Evolutionary conservation across 352 stramenopile species (phyloP).

Genomic region (Pythium utonaiense): DNA sequence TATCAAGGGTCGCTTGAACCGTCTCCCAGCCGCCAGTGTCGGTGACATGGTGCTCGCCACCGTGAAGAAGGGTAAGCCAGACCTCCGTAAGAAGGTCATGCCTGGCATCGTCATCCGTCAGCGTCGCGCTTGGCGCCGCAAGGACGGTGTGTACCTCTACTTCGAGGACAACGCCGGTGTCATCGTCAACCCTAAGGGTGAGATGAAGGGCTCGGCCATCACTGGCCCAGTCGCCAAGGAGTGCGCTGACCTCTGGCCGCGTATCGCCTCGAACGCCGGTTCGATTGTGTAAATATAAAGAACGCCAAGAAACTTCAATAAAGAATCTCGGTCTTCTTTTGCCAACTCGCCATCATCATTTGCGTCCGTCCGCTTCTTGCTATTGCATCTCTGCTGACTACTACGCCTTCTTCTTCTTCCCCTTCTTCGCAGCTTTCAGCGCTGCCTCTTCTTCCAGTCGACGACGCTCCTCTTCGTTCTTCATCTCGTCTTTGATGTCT

Average conservation of each 20-base stretch:
- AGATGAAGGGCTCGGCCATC: constrained; percentile 99
- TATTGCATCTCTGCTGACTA: background rate
- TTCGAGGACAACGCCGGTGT: constrained; percentile 99
- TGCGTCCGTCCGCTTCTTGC: background rate
- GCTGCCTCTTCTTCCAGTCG: constrained; percentile 65
- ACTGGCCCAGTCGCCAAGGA: constrained; percentile 99
- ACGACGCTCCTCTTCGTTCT: constrained; percentile 71
- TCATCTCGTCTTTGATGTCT: constrained; percentile 72
- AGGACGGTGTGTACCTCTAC: constrained; percentile 99
- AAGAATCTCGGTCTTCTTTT: constrained; percentile 29
- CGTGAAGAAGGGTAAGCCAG: constrained; percentile 99
- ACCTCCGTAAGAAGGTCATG: constrained; percentile 99
- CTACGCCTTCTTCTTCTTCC: constrained; percentile 75
- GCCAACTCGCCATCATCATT: background rate
- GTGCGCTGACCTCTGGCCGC: constrained; percentile 99
- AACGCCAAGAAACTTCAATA: constrained; percentile 17
- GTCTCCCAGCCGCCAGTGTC: constrained; percentile 96
- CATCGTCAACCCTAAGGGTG: constrained; percentile 99
- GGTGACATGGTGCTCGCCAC: constrained; percentile 99
- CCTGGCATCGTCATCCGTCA: constrained; percentile 99
- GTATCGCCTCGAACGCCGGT: constrained; percentile 99
- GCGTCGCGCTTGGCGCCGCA: constrained; percentile 99
- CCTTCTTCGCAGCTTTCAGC: constrained; percentile 75
- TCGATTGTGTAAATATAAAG: constrained; percentile 97
- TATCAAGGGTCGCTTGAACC: constrained; percentile 99